A percentile compares a stretch with the other conserved stretches of the same genome.
phyloP scores from a whole-genome alignment of 371 early-diverging fungal species.

The Mortierella sp. region DNA sequence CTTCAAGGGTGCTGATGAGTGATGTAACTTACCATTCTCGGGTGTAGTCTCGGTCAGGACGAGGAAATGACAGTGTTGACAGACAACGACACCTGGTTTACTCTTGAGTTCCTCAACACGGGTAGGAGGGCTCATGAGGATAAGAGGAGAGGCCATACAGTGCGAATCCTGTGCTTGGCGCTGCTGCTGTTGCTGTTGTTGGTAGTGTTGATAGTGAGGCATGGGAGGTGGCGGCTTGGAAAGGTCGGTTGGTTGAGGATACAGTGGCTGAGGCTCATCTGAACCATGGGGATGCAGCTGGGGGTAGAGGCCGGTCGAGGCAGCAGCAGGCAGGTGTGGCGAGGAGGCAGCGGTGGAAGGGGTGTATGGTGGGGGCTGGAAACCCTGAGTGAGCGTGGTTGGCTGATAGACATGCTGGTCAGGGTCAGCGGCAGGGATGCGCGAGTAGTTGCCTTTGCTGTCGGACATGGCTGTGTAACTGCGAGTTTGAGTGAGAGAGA shows the following conservation, averaged over 20 bases:
- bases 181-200: conserved; percentile 11
- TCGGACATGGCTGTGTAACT: conserved; percentile 36
- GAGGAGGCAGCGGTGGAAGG: conserved; percentile 45
- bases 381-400: conserved; percentile 21
- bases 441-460: conserved; percentile 39
- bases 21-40: conserved; percentile 27
- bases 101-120: conserved; percentile 37
- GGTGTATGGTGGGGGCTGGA: conserved; percentile 49
- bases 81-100: conserved; percentile 39
- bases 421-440: conserved; percentile 20
- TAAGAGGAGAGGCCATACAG: conserved; percentile 25
- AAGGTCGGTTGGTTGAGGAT: background rate
- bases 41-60: conserved; percentile 42
- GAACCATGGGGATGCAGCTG: background rate
- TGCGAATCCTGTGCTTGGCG: conserved; percentile 12
- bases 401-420: conserved; percentile 3
- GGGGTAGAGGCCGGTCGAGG: no score
- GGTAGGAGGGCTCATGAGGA: conserved; percentile 33
- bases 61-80: conserved; percentile 38
- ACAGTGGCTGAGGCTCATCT: background rate
- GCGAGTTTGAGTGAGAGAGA: no score
- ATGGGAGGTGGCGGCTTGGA: background rate
- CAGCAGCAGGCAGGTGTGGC: conserved; percentile 14
- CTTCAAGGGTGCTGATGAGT: no score
- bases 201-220: conserved; percentile 11